Base-by-base conservation (phyloP, 1,284 basidiomycete species). In the Rhizopogon hawkerae region DNA sequence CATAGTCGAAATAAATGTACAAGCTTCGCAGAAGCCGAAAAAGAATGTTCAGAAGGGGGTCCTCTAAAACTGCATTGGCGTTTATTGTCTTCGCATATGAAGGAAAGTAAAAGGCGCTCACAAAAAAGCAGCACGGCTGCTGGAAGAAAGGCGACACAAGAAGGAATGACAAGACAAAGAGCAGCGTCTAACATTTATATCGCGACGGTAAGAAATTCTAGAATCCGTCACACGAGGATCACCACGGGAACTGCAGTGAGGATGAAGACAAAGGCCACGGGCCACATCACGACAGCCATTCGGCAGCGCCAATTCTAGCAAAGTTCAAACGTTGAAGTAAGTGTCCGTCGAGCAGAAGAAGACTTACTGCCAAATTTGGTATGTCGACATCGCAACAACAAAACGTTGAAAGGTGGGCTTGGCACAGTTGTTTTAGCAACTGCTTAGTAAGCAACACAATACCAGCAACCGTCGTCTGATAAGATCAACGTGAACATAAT, bases 101-200 rank as follows among this genome's bases (percentile, higher is more conserved):
- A 26, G 29, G n/a, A 50, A 41, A 39, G 10, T 10, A 11, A 24
- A 37, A 21, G n/a, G 6, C 11, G 60, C 63, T 50, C 47, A 67
- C 63, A 57, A 57, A 55, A 56, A 58, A 59, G 56, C 69, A 70
- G 70, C 70, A 47, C 69, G 60, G 70, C 70, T 71, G 70, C 68
- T 41, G 49, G 57, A 49, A 53, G 46, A 54, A 48, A 51, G 38
- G 38, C 46, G 45, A 54, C 38, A 46, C 23, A 38, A 47, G 14
- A 16, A 24, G 24, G 24, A 34, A 3, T 13, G 14, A 33, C 10
- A 26, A 10, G 10, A 48, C 11, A n/a, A 47, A 8, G 26, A 14
- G 43, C 21, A 46, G 38, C 31, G 29, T 36, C 34, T 35, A 29
- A 24, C 41, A 29, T 48, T 31, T 35, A 51, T 36, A 50, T 16